Base-by-base conservation (phyloP, 2,329 filamentous ascomycete genomes). In the Fusarium anthophilum region DNA sequence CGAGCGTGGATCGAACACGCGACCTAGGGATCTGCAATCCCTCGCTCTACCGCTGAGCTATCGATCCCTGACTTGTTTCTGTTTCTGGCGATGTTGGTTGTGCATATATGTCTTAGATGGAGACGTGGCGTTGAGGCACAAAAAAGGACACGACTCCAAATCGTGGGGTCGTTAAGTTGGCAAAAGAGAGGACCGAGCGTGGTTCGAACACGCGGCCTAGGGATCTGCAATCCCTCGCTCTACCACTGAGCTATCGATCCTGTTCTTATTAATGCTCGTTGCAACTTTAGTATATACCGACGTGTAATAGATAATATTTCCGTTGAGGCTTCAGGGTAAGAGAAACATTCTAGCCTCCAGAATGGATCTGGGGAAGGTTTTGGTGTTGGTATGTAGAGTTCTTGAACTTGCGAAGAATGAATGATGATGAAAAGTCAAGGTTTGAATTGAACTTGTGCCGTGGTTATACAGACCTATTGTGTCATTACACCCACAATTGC, bases 191-290 rank as follows among this genome's bases (percentile, higher is more conserved):
- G 71, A 73, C 66, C 71, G 71, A 73, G 70, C 71, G 71, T 73
- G 71, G 66, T 57, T 73, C 70, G 70, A 73, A 73, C 70, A 73
- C 70, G 70, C 70, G 70, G 48, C 70, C 70, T 73, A 70, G 66
- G 66, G 70, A 73, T 73, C 70, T 73, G 71, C 71, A 73, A 73
- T 73, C 71, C 67, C 71, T 71, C 71, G 71, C 71, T 73, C 70
- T 73, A 73, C 71, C 71, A 57, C 71, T 73, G 71, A 74, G 72
- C 72, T 74, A 74, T 74, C 72, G 71, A 74, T 74, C 72, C 72
- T 14, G 1, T 32, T 51, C 22, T 26, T 74, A 30, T 10, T 6
- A 3, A 18, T 14, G 17, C 0, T 0, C 0, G 0, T 1, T 6
- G 0, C 13, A 38, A 32, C 37, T 8, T 18, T 5, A 0, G 2